These are phyloP conservation scores for Juglanconis juglandina DNA, from an alignment of 2,329 filamentous ascomycete species.

Conservation along the genomic window DNA sequence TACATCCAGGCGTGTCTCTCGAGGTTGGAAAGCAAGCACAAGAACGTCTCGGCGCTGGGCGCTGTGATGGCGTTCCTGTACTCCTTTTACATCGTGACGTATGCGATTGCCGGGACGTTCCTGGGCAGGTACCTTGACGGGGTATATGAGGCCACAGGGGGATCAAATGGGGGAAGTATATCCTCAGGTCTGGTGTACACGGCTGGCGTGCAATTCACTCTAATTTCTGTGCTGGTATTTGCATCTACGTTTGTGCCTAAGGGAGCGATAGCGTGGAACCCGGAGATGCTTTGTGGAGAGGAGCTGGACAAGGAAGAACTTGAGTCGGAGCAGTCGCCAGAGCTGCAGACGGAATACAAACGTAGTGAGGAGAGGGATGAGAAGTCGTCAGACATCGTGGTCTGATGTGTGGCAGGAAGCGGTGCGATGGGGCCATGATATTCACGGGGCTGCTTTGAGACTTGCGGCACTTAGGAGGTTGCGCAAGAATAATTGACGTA, in stretches of 20 bases:
- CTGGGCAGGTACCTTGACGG: constrained; percentile 44
- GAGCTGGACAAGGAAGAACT: constrained; percentile 26
- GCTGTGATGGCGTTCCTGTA: constrained; percentile 52
- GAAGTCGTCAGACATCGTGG: neutral
- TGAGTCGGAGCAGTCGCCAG: neutral
- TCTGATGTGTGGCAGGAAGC: neutral
- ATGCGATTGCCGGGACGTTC: constrained; percentile 23
- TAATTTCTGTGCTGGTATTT: constrained; percentile 39
- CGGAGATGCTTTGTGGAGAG: constrained; percentile 38
- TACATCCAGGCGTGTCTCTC: constrained; percentile 50
- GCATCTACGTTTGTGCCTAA: constrained; percentile 43
- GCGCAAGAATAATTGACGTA: too few species aligned
- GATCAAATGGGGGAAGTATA: constrained; percentile 28
- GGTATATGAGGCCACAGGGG: constrained; percentile 32
- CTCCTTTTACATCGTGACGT: constrained; percentile 42
- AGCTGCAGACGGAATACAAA: neutral
- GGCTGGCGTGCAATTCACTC: constrained; percentile 45
- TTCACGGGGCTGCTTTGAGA: too few species aligned
- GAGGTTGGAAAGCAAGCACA: constrained; percentile 39
- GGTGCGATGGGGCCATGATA: too few species aligned
- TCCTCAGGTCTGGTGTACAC: constrained; percentile 39
- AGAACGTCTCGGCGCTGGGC: constrained; percentile 45
- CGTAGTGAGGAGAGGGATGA: neutral
- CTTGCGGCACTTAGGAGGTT: too few species aligned
- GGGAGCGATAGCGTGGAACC: constrained; percentile 42